Conservation (phyloP, 2,329 filamentous ascomycete genomes). For the Proliferodiscus dingleyae region DNA sequence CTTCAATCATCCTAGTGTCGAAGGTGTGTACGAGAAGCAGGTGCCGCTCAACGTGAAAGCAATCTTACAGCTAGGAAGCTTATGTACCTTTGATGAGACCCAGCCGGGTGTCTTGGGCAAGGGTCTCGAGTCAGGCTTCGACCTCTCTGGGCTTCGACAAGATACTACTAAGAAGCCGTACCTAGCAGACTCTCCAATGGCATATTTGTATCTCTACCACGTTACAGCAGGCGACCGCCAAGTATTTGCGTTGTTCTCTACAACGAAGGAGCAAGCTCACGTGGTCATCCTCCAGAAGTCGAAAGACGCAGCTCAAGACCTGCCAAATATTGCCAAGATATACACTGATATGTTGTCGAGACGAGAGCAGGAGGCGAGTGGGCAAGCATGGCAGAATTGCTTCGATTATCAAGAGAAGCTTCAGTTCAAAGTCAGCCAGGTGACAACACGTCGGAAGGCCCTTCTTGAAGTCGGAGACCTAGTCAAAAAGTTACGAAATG, state of each 20-base stretch:
- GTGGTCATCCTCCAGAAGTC: constrained; percentile 83
- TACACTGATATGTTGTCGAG: constrained; percentile 72
- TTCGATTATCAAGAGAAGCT: constrained; percentile 85
- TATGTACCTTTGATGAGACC: constrained; percentile 88
- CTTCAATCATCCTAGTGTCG: constrained; percentile 89
- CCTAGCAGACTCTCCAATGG: constrained; percentile 67
- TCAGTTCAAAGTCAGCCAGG: constrained; percentile 79
- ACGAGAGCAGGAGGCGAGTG: constrained; percentile 60
- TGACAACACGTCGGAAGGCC: constrained; percentile 85
- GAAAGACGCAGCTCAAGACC: constrained; percentile 70
- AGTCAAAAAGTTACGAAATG: constrained; percentile 84
- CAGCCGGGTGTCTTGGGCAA: constrained; percentile 88
- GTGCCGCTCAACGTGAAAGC: constrained; percentile 83
- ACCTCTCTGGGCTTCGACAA: constrained; percentile 69
- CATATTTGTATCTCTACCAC: constrained; percentile 90
- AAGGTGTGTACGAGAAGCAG: constrained; percentile 95
- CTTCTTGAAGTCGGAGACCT: constrained; percentile 82
- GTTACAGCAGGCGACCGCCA: constrained; percentile 86
- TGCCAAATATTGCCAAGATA: constrained; percentile 86
- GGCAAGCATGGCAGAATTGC: constrained; percentile 70
- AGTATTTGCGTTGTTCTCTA: constrained; percentile 91
- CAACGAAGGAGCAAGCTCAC: constrained; percentile 71
- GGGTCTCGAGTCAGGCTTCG: constrained; percentile 90
- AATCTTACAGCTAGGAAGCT: constrained; percentile 81
- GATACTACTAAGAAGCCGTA: constrained; percentile 67